Percentiles rank a stretch among this genome's conserved stretches.
These are phyloP conservation scores for Geranomyces michiganensis DNA, from an alignment of 192 early-diverging fungal species.

Conservation along the genomic window DNA sequence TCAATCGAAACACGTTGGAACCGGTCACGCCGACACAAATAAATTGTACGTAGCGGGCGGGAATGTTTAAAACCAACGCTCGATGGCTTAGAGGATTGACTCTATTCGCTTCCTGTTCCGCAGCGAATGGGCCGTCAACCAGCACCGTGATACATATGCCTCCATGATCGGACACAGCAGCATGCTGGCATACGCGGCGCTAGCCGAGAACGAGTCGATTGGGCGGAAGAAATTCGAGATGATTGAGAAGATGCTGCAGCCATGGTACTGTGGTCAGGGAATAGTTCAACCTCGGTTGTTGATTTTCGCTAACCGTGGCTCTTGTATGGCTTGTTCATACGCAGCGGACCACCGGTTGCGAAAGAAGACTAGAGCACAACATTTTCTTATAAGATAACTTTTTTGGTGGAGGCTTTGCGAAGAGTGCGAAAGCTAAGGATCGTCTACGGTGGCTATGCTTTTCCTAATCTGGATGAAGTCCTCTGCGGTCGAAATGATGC, in stretches of 20 bases:
- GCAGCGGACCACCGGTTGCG: too few relatives aligned
- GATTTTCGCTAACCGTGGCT: too few relatives aligned
- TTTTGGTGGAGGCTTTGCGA: neutral
- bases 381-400: too few relatives aligned
- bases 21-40: constrained; percentile 88
- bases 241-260: constrained; percentile 57
- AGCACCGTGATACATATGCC: constrained; percentile 81
- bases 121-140: constrained; percentile 86
- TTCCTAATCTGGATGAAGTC: too few relatives aligned
- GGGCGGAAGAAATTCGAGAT: constrained; percentile 74
- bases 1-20: constrained; percentile 86
- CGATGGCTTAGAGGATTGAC: neutral
- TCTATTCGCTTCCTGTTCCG: neutral
- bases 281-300: neutral
- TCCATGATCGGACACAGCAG: constrained; percentile 77
- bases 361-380: too few relatives aligned
- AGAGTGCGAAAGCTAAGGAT: too few relatives aligned
- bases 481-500: too few relatives aligned
- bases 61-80: too few relatives aligned
- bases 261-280: too few relatives aligned
- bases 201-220: constrained; percentile 86
- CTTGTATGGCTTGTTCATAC: too few relatives aligned
- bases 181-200: constrained; percentile 77
- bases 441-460: too few relatives aligned
- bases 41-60: constrained; percentile 76